These are phyloP conservation scores for Venturia asperata DNA, from an alignment of 2,329 filamentous ascomycete genomes.

Conservation along the genomic window DNA sequence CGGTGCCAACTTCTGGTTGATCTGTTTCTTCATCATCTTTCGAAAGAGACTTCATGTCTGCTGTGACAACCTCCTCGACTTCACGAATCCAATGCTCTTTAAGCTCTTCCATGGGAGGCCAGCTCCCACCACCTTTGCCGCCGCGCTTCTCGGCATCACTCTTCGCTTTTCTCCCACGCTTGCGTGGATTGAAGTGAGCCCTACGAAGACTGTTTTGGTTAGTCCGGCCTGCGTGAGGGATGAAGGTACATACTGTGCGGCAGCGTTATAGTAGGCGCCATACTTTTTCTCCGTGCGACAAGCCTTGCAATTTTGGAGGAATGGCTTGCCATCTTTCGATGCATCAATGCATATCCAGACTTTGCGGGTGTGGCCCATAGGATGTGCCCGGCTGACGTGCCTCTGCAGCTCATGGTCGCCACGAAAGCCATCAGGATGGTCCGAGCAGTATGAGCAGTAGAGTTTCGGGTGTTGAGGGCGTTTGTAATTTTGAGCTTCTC, in stretches of 20 bases:
- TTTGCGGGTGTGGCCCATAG: conserved; percentile 41
- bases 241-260: conserved; percentile 53
- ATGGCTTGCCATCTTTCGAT: conserved; percentile 36
- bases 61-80: conserved; percentile 36
- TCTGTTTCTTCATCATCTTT: conserved; percentile 14
- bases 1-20: background rate
- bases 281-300: conserved; percentile 74
- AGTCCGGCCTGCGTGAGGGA: background rate
- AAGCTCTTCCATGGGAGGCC: conserved; percentile 53
- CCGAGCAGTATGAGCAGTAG: conserved; percentile 61
- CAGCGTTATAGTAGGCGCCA: conserved; percentile 89
- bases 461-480: conserved; percentile 66
- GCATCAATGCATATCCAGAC: conserved; percentile 59
- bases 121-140: conserved; percentile 55
- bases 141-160: conserved; percentile 51
- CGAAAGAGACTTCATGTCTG: conserved; percentile 9
- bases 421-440: conserved; percentile 71
- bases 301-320: conserved; percentile 75
- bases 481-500: conserved; percentile 34
- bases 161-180: conserved; percentile 50
- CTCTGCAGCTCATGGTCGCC: conserved; percentile 67
- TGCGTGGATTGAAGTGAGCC: conserved; percentile 73
- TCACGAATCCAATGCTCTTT: conserved; percentile 54
- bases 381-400: conserved; percentile 58
- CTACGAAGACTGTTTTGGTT: conserved; percentile 55